phyloP scores from a whole-genome alignment of 345 rosid species.

The Theobroma cacao region DNA sequence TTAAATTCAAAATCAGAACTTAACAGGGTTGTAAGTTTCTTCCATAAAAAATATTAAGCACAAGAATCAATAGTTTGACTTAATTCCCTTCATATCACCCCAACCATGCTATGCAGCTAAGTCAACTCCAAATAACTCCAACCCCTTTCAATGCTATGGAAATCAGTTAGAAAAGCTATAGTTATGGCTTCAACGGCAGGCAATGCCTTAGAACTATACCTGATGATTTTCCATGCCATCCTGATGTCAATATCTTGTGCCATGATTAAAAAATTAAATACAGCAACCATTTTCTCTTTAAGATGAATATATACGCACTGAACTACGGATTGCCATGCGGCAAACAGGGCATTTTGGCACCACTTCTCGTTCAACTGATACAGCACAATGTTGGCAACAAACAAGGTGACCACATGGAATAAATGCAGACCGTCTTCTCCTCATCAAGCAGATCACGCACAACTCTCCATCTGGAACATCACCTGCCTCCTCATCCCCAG shows the following conservation, averaged over 20 bases:
- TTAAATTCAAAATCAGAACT: not conserved
- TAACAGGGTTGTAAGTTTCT: not conserved
- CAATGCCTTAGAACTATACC: constrained; percentile 1
- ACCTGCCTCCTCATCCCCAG: constrained; percentile 41
- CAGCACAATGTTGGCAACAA: constrained; percentile 82
- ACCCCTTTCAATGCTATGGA: not conserved
- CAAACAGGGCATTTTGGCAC: constrained; percentile 86
- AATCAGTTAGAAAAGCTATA: not conserved
- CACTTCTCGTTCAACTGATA: constrained; percentile 56
- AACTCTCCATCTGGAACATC: constrained; percentile 76
- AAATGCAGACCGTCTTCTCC: constrained; percentile 70
- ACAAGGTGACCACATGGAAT: constrained; percentile 92
- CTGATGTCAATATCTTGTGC: not conserved
- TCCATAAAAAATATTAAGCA: not conserved
- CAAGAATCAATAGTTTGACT: not conserved
- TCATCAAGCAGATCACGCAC: constrained; percentile 79
- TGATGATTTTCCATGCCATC: not conserved
- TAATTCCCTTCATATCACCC: not conserved
- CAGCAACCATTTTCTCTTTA: constrained; percentile 22
- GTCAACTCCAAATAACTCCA: not conserved
- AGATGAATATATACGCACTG: constrained; percentile 66
- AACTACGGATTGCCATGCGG: constrained; percentile 52
- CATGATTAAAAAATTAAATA: not conserved
- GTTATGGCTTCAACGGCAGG: not conserved
- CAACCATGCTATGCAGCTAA: not conserved